Percentiles rank a stretch among this genome's conserved stretches.
Conservation (phyloP, 768 basidiomycete species). For the Floccularia luteovirens region DNA sequence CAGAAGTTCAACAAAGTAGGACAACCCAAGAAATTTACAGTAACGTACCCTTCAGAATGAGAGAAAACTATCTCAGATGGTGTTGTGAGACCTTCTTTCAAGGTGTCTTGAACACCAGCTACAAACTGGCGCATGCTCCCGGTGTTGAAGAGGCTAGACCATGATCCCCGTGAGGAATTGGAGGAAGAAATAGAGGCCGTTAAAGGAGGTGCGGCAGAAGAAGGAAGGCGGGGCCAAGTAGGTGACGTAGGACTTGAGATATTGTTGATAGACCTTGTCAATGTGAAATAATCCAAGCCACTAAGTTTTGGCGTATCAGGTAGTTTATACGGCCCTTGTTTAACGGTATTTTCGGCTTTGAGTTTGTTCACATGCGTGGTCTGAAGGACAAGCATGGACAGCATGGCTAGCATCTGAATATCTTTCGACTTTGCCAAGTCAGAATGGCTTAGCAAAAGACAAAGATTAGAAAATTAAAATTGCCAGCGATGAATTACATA, state of each 20-base stretch:
- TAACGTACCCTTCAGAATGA: background rate
- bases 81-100: conserved; percentile 33
- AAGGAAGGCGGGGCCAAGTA: conserved; percentile 43
- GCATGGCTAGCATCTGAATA: conserved; percentile 77
- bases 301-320: conserved; percentile 9
- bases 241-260: conserved; percentile 37
- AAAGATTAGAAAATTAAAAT: conserved; percentile 1
- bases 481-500: conserved; percentile 20
- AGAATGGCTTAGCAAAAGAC: conserved; percentile 22
- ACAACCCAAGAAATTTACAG: too few relatives aligned
- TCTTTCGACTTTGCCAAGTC: conserved; percentile 47
- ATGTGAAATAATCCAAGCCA: conserved; percentile 52
- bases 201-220: conserved; percentile 29
- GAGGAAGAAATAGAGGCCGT: conserved; percentile 41
- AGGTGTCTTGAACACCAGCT: conserved; percentile 47
- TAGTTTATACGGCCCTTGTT: too few relatives aligned
- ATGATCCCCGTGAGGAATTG: conserved; percentile 66
- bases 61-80: conserved; percentile 16
- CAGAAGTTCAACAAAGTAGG: conserved; percentile 2
- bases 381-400: conserved; percentile 62
- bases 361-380: conserved; percentile 21
- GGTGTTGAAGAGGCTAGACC: conserved; percentile 73
- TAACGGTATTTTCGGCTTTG: conserved; percentile 2
- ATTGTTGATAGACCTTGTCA: conserved; percentile 26
- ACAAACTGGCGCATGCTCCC: conserved; percentile 65